Evolutionary conservation across 805 yeast species (phyloP).

Genomic region (Candida khao-thaluensis): DNA sequence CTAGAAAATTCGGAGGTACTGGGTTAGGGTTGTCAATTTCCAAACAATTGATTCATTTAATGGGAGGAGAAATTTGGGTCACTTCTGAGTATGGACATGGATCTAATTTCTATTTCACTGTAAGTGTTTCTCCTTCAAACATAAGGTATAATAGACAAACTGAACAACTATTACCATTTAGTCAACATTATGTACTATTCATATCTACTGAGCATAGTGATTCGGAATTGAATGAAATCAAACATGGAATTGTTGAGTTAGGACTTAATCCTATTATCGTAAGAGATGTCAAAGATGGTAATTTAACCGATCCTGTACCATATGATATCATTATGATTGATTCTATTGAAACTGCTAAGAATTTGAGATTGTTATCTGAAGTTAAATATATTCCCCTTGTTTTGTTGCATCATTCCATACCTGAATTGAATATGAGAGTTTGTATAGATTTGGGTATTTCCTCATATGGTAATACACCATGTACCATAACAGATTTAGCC

Average conservation of each 20-base stretch:
- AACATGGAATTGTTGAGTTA: slow-evolving; percentile 49
- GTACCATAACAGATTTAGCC: slow-evolving; percentile 77
- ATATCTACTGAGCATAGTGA: slow-evolving; percentile 63
- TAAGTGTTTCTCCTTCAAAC: slow-evolving; percentile 71
- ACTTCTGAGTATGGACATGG: slow-evolving; percentile 78
- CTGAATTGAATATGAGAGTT: slow-evolving; percentile 73
- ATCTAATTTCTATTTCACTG: slow-evolving; percentile 78
- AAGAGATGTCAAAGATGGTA: slow-evolving; percentile 54
- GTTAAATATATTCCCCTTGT: slow-evolving; percentile 86
- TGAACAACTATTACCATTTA: slow-evolving; percentile 70
- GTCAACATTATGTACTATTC: slow-evolving; percentile 66
- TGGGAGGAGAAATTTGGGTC: slow-evolving; percentile 96
- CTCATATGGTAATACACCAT: slow-evolving; percentile 86
- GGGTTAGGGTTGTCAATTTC: slow-evolving; percentile 88
- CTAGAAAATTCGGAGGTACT: slow-evolving; percentile 91
- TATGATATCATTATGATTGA: slow-evolving; percentile 84
- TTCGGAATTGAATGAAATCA: slow-evolving; percentile 50
- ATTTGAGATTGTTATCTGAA: slow-evolving; percentile 66
- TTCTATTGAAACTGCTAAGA: slow-evolving; percentile 69
- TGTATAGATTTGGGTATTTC: slow-evolving; percentile 86
- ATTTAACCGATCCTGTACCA: slow-evolving; percentile 53
- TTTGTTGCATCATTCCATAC: slow-evolving; percentile 69
- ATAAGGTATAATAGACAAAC: slow-evolving; percentile 61
- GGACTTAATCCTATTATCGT: slow-evolving; percentile 64
- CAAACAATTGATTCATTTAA: slow-evolving; percentile 78